A percentile compares a stretch with the other conserved stretches of the same genome.
Conservation (phyloP, 768 basidiomycete species). For the Rhodotorula graminis region DNA sequence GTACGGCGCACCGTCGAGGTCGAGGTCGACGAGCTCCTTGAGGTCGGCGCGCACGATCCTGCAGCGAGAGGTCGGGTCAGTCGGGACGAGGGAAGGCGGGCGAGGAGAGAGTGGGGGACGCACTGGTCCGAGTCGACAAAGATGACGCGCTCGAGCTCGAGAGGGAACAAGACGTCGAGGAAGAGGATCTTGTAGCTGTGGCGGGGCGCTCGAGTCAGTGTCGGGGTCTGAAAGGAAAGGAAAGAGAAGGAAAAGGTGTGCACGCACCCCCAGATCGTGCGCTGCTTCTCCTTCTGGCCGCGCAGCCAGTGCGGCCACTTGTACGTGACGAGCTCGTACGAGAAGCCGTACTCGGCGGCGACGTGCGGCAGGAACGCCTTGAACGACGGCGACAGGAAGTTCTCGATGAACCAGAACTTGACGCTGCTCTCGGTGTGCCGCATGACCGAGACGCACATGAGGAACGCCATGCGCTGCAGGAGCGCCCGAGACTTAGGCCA, state of each 20-base stretch:
- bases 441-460: constrained; percentile 96
- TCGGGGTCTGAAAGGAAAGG: neutral
- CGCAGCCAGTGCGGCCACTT: constrained; percentile 99
- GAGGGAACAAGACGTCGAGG: constrained; percentile 96
- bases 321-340: constrained; percentile 96
- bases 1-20: constrained; percentile 88
- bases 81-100: neutral
- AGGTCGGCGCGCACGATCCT: constrained; percentile 89
- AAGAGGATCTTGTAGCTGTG: constrained; percentile 89
- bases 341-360: constrained; percentile 69
- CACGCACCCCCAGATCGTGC: constrained; percentile 83
- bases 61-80: constrained; percentile 19
- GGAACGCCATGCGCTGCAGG: constrained; percentile 82
- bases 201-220: neutral
- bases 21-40: constrained; percentile 86
- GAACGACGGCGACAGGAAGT: constrained; percentile 97
- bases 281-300: constrained; percentile 94
- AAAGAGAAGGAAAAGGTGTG: no score
- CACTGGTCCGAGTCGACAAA: constrained; percentile 93
- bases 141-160: constrained; percentile 97
- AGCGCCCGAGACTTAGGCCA: neutral
- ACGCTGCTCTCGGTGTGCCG: constrained; percentile 89
- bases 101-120: neutral
- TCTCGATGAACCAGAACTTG: constrained; percentile 99
- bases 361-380: constrained; percentile 45